These are phyloP conservation scores for Citrus glauca DNA, from an alignment of 345 rosid genomes.

Conservation along the genomic window DNA sequence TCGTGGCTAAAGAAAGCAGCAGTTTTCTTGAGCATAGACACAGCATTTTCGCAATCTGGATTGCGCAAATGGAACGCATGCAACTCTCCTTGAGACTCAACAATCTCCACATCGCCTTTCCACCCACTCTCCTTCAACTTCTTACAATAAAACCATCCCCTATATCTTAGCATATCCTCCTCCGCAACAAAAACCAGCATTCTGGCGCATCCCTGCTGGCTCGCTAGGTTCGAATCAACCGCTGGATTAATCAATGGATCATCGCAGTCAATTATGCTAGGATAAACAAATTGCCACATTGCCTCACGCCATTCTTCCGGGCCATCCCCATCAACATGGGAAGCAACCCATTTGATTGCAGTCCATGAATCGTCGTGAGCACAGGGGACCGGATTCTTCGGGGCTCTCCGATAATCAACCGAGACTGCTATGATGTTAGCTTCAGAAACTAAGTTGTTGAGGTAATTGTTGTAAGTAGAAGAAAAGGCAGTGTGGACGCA, in stretches of 20 bases:
- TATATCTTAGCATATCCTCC: constrained; percentile 27
- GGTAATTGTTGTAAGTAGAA: no score
- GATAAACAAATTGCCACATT: constrained; percentile 29
- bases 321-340: constrained; percentile 24
- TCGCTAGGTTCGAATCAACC: constrained; percentile 28
- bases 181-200: constrained; percentile 45
- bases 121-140: constrained; percentile 41
- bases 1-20: not conserved
- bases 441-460: no score
- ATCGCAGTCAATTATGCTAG: constrained; percentile 29
- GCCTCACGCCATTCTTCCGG: constrained; percentile 11
- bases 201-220: constrained; percentile 27
- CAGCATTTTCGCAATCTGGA: constrained; percentile 23
- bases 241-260: constrained; percentile 48
- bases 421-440: constrained; percentile 15
- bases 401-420: constrained; percentile 33
- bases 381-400: constrained; percentile 32
- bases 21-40: constrained; percentile 16
- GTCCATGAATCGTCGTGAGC: constrained; percentile 37
- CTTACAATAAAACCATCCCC: constrained; percentile 32
- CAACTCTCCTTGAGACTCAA: constrained; percentile 29
- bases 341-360: constrained; percentile 35
- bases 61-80: constrained; percentile 43
- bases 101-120: constrained; percentile 36
- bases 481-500: no score